These are phyloP conservation scores for Whalleya microplaca DNA, from an alignment of 2,329 filamentous ascomycete species.

Conservation along the genomic window DNA sequence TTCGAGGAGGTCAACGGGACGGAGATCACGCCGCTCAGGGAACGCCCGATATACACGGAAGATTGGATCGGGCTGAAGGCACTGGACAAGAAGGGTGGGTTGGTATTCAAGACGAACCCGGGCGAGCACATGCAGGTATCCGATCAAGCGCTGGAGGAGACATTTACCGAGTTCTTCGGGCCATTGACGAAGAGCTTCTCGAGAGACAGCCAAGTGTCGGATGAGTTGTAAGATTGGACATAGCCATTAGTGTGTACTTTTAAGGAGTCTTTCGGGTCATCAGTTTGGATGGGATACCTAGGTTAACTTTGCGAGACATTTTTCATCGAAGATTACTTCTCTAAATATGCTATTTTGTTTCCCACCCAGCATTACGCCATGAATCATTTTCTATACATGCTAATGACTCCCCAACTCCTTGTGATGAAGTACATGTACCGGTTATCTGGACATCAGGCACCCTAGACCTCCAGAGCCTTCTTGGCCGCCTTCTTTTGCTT, in stretches of 20 bases:
- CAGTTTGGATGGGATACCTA: slow-evolving; percentile 8
- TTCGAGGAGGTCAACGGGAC: slow-evolving; percentile 84
- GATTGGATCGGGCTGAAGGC: slow-evolving; percentile 89
- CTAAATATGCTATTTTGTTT: slow-evolving; percentile 12
- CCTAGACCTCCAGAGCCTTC: slow-evolving; percentile 52
- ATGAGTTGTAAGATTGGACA: slow-evolving; percentile 42
- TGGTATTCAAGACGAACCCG: slow-evolving; percentile 73
- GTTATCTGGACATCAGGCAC: slow-evolving; percentile 15
- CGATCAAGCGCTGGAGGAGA: slow-evolving; percentile 65
- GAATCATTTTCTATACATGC: slow-evolving; percentile 17
- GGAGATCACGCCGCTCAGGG: slow-evolving; percentile 67
- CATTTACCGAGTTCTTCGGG: slow-evolving; percentile 71
- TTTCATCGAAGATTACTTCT: slow-evolving; percentile 11
- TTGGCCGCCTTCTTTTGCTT: slow-evolving; percentile 63
- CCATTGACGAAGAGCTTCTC: slow-evolving; percentile 47
- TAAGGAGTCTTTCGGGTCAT: background rate
- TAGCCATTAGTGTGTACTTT: slow-evolving; percentile 10
- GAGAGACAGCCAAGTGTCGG: slow-evolving; percentile 30
- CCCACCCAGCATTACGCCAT: slow-evolving; percentile 23
- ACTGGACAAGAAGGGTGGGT: slow-evolving; percentile 76
- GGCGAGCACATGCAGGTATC: slow-evolving; percentile 85
- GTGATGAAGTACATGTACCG: slow-evolving; percentile 19
- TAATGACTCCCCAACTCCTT: slow-evolving; percentile 23
- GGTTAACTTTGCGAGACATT: slow-evolving; percentile 9
- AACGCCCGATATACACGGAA: slow-evolving; percentile 77